phyloP scores from a whole-genome alignment of 768 basidiomycete genomes.

The Russula olivacea region DNA sequence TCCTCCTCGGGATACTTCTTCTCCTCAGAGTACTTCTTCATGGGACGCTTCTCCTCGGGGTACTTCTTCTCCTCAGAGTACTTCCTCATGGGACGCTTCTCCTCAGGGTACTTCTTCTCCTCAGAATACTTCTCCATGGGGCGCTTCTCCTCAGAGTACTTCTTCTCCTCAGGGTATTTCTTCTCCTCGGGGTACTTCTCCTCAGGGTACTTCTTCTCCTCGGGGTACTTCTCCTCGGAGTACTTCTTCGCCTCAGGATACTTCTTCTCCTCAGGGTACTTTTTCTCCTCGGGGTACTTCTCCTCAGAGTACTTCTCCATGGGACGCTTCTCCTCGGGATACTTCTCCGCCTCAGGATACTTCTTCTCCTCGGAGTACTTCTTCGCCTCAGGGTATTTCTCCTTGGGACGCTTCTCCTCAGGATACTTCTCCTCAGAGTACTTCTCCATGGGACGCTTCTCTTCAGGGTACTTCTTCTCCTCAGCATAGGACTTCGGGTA shows the following conservation, averaged over 20 bases:
- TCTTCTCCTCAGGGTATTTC: not conserved
- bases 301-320: not conserved
- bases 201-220: not conserved
- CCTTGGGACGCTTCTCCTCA: not conserved
- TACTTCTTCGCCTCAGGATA: not conserved
- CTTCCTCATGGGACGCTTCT: not conserved
- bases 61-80: slow-evolving; percentile 1
- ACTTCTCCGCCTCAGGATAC: not conserved
- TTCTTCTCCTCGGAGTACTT: not conserved
- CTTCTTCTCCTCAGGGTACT: not conserved
- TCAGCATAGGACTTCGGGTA: not conserved
- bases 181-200: not conserved
- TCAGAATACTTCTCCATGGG: not conserved
- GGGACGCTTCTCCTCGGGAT: not conserved
- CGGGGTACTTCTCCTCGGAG: not conserved
- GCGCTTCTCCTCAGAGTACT: not conserved
- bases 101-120: not conserved
- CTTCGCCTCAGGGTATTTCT: not conserved
- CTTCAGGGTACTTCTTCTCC: not conserved
- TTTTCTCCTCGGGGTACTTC: slow-evolving; percentile 4
- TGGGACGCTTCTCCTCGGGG: not conserved
- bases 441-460: not conserved
- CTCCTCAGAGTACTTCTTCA: not conserved
- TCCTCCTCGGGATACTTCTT: not conserved
- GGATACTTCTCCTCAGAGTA: not conserved